Percentiles rank a stretch among this genome's conserved stretches.
phyloP scores from a whole-genome alignment of 192 early-diverging fungal species.

The Backusella morwellensis region DNA sequence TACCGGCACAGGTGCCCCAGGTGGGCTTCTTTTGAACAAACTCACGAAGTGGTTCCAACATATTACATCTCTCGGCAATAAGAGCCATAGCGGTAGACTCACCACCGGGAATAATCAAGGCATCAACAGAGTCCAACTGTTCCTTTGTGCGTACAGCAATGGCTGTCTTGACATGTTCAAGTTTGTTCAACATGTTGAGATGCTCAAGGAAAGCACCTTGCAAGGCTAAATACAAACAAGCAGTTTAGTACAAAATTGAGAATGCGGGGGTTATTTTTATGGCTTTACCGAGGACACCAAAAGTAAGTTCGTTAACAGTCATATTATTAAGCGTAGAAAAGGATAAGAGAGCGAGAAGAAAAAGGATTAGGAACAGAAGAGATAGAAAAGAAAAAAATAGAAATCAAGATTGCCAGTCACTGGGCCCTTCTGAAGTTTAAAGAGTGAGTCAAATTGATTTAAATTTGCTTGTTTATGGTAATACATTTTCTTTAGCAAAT shows the following conservation, averaged over 20 bases:
- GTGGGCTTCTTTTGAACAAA: constrained; percentile 80
- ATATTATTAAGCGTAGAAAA: neutral
- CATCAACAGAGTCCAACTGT: constrained; percentile 77
- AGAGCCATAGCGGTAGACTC: constrained; percentile 94
- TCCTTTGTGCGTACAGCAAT: constrained; percentile 67
- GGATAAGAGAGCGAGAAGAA: neutral
- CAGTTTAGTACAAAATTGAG: neutral
- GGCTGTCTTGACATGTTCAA: constrained; percentile 56
- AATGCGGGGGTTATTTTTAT: neutral
- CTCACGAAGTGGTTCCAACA: constrained; percentile 73
- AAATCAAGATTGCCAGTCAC: constrained; percentile 3
- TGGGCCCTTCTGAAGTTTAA: neutral
- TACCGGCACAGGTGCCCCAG: constrained; percentile 96
- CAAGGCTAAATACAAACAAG: constrained; percentile 54
- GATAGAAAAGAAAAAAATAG: neutral
- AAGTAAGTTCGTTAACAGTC: constrained; percentile 4
- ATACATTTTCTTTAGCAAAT: neutral
- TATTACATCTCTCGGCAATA: constrained; percentile 82
- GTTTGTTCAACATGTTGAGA: constrained; percentile 72
- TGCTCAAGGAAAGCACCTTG: constrained; percentile 98
- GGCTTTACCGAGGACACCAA: constrained; percentile 12
- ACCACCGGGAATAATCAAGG: constrained; percentile 92
- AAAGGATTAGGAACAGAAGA: neutral
- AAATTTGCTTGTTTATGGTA: constrained; percentile 3
- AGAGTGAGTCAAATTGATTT: constrained; percentile 4